phyloP scores from a whole-genome alignment of 139 green algal species.

The Yamagishiella unicocca region DNA sequence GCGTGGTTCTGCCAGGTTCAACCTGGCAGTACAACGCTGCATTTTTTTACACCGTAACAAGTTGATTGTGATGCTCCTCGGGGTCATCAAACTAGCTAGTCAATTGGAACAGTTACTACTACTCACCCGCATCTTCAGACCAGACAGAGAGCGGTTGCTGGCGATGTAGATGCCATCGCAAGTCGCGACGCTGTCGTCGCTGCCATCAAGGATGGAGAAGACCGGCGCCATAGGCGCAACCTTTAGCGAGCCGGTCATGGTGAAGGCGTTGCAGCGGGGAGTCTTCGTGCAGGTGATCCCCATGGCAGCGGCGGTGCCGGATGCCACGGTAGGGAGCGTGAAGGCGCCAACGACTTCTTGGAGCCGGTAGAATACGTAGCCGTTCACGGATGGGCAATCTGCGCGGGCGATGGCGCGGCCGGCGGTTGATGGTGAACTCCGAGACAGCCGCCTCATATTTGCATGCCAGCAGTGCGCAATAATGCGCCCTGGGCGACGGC shows the following conservation, averaged over 20 bases:
- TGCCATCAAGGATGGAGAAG: background rate
- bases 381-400: too few relatives aligned
- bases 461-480: too few relatives aligned
- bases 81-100: background rate
- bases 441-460: too few relatives aligned
- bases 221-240: background rate
- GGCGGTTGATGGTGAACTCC: too few relatives aligned
- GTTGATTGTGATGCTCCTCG: background rate
- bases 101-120: background rate
- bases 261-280: slow-evolving; percentile 36
- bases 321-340: background rate
- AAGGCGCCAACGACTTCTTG: background rate
- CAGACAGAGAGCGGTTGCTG: background rate
- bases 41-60: background rate
- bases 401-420: too few relatives aligned
- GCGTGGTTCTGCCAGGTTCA: too few relatives aligned
- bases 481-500: too few relatives aligned
- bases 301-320: background rate
- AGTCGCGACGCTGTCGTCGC: too few relatives aligned
- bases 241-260: background rate
- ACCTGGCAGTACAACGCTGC: too few relatives aligned
- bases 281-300: background rate
- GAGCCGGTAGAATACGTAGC: slow-evolving; percentile 3
- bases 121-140: background rate
- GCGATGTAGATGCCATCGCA: slow-evolving; percentile 35